Evolutionary conservation across 495 filamentous ascomycete genomes (phyloP).

Genomic region (Geopyxis carbonaria): DNA sequence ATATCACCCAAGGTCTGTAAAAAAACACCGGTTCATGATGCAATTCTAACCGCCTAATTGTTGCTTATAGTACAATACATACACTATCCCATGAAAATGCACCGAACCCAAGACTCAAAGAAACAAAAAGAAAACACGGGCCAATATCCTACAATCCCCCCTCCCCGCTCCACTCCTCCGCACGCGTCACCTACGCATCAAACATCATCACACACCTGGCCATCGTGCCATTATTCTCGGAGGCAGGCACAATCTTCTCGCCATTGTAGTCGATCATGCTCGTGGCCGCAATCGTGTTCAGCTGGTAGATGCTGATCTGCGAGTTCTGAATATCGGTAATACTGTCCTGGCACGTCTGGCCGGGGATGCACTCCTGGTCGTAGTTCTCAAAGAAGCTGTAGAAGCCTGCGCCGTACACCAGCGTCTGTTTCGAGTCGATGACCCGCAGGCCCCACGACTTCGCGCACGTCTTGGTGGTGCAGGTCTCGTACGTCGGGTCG

Average conservation of each 20-base stretch:
- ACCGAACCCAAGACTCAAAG: background rate
- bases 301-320: slow-evolving; percentile 53
- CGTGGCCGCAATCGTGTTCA: slow-evolving; percentile 73
- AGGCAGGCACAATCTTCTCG: slow-evolving; percentile 6
- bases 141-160: background rate
- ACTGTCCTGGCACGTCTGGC: slow-evolving; percentile 65
- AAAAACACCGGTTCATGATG: too few relatives aligned
- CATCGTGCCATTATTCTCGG: slow-evolving; percentile 11
- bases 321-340: slow-evolving; percentile 71
- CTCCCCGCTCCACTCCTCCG: background rate
- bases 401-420: slow-evolving; percentile 60
- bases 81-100: too few relatives aligned
- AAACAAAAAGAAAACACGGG: background rate
- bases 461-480: slow-evolving; percentile 46
- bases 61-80: too few relatives aligned
- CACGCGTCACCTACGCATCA: slow-evolving; percentile 9
- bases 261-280: slow-evolving; percentile 49
- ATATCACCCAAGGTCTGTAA: too few relatives aligned
- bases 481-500: slow-evolving; percentile 58
- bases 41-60: too few relatives aligned
- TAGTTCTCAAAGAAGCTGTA: slow-evolving; percentile 87
- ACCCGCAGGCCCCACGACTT: slow-evolving; percentile 79
- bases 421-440: slow-evolving; percentile 46
- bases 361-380: slow-evolving; percentile 53
- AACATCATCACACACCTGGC: slow-evolving; percentile 16